Evolutionary conservation across 148 eudicot genomes (phyloP), one percentile per base, ranked within the genome.

Genomic region (Drosera capensis): DNA sequence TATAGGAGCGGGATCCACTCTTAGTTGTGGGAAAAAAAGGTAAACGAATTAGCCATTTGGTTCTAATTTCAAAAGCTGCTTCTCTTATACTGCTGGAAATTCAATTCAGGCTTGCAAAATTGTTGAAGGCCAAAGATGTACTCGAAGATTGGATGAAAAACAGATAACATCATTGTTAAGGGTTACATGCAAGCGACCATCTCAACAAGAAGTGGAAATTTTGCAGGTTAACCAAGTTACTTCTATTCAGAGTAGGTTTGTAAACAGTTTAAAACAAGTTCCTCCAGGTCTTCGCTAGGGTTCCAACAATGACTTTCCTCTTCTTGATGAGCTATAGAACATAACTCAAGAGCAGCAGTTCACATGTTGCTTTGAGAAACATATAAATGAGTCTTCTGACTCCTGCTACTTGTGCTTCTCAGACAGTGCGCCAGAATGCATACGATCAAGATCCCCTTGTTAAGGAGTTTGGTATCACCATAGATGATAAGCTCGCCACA

Each of bases 31-130:
- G n/a, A n/a, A n/a, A n/a, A n/a, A n/a, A n/a, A n/a, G n/a, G n/a
- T n/a, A n/a, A n/a, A n/a, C n/a, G n/a, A n/a, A n/a, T n/a, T n/a
- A n/a, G n/a, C n/a, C n/a, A n/a, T n/a, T n/a, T n/a, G n/a, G n/a
- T n/a, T n/a, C n/a, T n/a, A n/a, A n/a, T n/a, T n/a, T n/a, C n/a
- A n/a, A n/a, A 28, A 1, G 40, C 20, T 31, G 1, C 16, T 15
- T n/a, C n/a, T n/a, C n/a, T n/a, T n/a, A n/a, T n/a, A n/a, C n/a
- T n/a, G n/a, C n/a, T n/a, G n/a, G n/a, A n/a, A n/a, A n/a, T n/a
- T n/a, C n/a, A n/a, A n/a, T n/a, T 14, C 65, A 80, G 88, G 88
- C 79, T 14, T 80, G 88, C 68, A 80, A 80, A 54, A 75, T 80
- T 56, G 88, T 80, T 23, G 88, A 72, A 52, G 88, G 88, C 23